Percentiles rank a stretch among this genome's conserved stretches.
Evolutionary conservation across 1,284 basidiomycete species (phyloP).

Genomic region (Ganoderma leucocontextum): DNA sequence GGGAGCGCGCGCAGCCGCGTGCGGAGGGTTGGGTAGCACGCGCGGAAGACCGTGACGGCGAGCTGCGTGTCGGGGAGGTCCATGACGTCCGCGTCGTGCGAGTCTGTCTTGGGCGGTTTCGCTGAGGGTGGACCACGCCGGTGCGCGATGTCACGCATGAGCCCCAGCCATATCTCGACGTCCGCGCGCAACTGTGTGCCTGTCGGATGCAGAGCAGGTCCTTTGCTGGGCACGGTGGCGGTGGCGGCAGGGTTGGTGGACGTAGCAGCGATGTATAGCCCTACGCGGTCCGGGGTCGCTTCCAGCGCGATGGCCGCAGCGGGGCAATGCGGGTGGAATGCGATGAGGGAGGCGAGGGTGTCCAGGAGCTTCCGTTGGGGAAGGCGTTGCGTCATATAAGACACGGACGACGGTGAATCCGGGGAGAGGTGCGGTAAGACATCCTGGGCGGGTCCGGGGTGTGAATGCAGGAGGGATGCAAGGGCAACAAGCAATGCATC

Average conservation of each 20-base stretch:
- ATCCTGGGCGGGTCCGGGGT: background rate
- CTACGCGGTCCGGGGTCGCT: background rate
- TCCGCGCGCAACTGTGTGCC: background rate
- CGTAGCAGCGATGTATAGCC: background rate
- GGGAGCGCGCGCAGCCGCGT: background rate
- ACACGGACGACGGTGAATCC: background rate
- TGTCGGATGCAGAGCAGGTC: no score
- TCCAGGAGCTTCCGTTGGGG: background rate
- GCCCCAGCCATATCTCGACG: background rate
- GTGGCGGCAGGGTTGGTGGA: background rate
- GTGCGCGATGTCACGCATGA: background rate
- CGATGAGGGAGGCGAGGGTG: background rate
- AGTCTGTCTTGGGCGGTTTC: background rate
- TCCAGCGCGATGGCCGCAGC: background rate
- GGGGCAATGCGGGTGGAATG: background rate
- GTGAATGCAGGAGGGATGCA: background rate
- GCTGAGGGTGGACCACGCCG: background rate
- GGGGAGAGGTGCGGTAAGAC: background rate
- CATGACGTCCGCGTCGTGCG: background rate
- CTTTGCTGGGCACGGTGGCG: no score
- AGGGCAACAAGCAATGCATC: background rate
- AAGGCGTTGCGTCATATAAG: background rate
- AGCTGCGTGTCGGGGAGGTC: background rate
- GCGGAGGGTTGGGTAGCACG: background rate
- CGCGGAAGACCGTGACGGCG: background rate